A percentile compares a stretch with the other conserved stretches of the same genome.
These are phyloP conservation scores for Niveomyces coronatus DNA, from an alignment of 2,329 filamentous ascomycete species.

Conservation along the genomic window DNA sequence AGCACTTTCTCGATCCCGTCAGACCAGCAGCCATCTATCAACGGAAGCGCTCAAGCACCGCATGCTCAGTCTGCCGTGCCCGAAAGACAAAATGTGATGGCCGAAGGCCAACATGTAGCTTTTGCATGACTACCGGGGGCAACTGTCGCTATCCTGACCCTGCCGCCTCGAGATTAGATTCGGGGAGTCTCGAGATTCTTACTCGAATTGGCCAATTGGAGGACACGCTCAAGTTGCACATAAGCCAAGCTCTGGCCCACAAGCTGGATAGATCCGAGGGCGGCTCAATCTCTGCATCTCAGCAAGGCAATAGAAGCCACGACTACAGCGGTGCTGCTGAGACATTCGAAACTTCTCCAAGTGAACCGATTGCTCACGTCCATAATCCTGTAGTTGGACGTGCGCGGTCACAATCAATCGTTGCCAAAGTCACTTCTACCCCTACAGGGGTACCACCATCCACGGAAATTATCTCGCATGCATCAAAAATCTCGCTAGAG, in stretches of 20 bases:
- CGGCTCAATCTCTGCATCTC: too few species aligned
- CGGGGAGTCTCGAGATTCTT: conserved; percentile 14
- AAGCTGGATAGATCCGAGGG: neutral
- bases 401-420: too few species aligned
- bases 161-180: conserved; percentile 14
- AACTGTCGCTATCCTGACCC: conserved; percentile 14
- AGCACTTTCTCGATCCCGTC: neutral
- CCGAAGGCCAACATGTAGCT: conserved; percentile 13
- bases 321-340: too few species aligned
- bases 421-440: neutral
- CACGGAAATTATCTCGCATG: neutral
- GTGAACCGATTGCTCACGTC: too few species aligned
- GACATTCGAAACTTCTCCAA: too few species aligned
- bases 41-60: conserved; percentile 1
- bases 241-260: neutral
- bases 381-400: too few species aligned
- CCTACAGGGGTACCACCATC: neutral
- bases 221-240: neutral
- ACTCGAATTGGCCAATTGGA: conserved; percentile 13
- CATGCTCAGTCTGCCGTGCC: conserved; percentile 11
- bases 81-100: conserved; percentile 16
- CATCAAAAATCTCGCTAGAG: neutral
- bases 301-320: too few species aligned
- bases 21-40: neutral
- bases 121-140: conserved; percentile 13